Conservation (phyloP, 257 asterid genomes). For the Solanum rostratum region DNA sequence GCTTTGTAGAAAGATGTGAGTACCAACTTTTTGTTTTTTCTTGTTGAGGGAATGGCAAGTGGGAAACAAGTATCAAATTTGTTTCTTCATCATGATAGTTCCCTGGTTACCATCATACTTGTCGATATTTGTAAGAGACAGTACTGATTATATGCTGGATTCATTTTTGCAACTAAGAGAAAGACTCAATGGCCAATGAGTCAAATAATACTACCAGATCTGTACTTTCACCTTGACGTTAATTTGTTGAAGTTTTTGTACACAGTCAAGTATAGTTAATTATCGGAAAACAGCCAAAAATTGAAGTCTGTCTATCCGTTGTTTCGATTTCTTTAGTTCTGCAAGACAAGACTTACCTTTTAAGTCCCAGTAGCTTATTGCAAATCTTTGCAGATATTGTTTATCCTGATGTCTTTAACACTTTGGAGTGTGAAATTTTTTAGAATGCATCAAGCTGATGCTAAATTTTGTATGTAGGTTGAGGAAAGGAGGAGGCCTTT, state of each 20-base stretch:
- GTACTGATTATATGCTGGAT: background rate
- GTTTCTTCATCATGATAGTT: background rate
- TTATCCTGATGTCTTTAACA: background rate
- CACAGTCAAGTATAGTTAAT: background rate
- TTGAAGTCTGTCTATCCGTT: background rate
- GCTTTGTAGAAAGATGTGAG: background rate
- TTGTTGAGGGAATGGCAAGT: background rate
- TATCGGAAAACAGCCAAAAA: background rate
- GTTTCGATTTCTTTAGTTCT: background rate
- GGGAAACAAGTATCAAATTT: background rate
- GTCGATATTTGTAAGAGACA: background rate
- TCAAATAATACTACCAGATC: background rate
- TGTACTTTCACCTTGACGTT: background rate
- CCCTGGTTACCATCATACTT: background rate
- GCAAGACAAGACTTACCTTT: background rate
- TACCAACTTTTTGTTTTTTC: background rate
- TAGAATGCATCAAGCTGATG: constrained; percentile 2
- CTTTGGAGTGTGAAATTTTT: background rate
- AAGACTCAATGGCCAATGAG: background rate
- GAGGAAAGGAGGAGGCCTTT: constrained; percentile 59
- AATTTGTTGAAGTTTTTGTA: background rate
- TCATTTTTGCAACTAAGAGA: background rate
- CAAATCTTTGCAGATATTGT: background rate
- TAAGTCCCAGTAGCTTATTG: background rate
- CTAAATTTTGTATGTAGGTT: constrained; percentile 32